phyloP scores from a whole-genome alignment of 768 basidiomycete species.

The Termitomyces eurrhizus region DNA sequence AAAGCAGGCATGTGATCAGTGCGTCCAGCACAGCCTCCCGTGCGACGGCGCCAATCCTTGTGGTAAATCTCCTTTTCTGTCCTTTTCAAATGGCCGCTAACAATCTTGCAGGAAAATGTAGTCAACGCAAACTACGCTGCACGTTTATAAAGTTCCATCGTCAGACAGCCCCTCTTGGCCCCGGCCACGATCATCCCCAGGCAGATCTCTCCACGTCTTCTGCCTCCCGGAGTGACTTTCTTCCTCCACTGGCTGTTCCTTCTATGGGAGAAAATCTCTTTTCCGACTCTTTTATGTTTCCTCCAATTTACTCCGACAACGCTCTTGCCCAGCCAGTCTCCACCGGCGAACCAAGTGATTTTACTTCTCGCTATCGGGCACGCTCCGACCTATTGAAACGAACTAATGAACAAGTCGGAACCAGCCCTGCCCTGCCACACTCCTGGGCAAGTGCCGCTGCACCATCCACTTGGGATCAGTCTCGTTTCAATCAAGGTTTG shows the following conservation, averaged over 20 bases:
- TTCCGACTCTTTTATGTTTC: conserved; percentile 15
- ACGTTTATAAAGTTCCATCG: conserved; percentile 82
- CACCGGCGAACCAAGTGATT: conserved; percentile 29
- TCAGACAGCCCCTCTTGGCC: conserved; percentile 75
- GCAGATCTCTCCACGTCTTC: conserved; percentile 20
- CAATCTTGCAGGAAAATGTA: conserved; percentile 57
- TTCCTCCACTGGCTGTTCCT: conserved; percentile 23
- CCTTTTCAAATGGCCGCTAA: not conserved
- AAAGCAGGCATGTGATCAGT: conserved; percentile 85
- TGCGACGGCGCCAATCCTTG: conserved; percentile 82
- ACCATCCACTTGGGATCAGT: conserved; percentile 24
- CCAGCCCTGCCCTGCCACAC: not conserved
- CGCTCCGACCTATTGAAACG: conserved; percentile 40
- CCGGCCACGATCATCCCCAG: conserved; percentile 49
- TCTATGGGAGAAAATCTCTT: conserved; percentile 17
- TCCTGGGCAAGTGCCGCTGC: not conserved
- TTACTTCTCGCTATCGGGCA: conserved; percentile 42
- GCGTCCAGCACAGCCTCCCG: conserved; percentile 68
- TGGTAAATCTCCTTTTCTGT: conserved; percentile 39
- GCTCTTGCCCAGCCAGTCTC: conserved; percentile 6
- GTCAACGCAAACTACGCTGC: conserved; percentile 66
- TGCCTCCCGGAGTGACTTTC: conserved; percentile 14
- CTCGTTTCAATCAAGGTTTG: conserved; percentile 42
- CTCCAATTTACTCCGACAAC: conserved; percentile 17
- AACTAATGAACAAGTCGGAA: conserved; percentile 14